phyloP scores from a whole-genome alignment of 495 filamentous ascomycete species.

The Geoglossum glabrum region DNA sequence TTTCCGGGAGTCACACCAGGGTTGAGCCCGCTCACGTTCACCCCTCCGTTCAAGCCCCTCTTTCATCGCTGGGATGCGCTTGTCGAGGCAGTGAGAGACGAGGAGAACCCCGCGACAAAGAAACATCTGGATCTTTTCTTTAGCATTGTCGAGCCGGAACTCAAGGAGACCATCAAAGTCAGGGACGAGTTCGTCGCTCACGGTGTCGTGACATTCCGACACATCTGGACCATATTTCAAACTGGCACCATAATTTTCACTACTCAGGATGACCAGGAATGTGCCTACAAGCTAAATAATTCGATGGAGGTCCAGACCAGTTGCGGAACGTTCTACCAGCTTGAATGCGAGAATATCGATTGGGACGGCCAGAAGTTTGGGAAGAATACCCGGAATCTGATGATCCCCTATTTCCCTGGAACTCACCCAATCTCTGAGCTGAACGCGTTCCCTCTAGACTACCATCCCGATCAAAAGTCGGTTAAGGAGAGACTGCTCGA shows the following conservation, averaged over 20 bases:
- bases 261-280: constrained; percentile 18
- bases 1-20: constrained; percentile 45
- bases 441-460: constrained; percentile 57
- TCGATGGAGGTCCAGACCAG: neutral
- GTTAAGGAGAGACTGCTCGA: constrained; percentile 50
- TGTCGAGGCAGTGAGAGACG: constrained; percentile 18
- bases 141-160: constrained; percentile 34
- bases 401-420: constrained; percentile 62
- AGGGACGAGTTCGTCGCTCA: constrained; percentile 36
- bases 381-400: constrained; percentile 44
- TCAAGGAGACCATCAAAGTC: constrained; percentile 33
- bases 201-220: constrained; percentile 36
- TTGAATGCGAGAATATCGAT: constrained; percentile 28
- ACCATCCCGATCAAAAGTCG: constrained; percentile 52
- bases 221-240: constrained; percentile 35
- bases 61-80: constrained; percentile 47
- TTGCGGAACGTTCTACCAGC: neutral
- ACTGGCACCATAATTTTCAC: constrained; percentile 25
- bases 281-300: constrained; percentile 19
- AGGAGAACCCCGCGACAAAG: constrained; percentile 27
- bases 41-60: constrained; percentile 38
- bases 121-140: constrained; percentile 36
- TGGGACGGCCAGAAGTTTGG: constrained; percentile 59
- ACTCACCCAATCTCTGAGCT: constrained; percentile 63
- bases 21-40: constrained; percentile 38